Conservation (phyloP, 805 yeast species). For the Suhomyces sp. region DNA sequence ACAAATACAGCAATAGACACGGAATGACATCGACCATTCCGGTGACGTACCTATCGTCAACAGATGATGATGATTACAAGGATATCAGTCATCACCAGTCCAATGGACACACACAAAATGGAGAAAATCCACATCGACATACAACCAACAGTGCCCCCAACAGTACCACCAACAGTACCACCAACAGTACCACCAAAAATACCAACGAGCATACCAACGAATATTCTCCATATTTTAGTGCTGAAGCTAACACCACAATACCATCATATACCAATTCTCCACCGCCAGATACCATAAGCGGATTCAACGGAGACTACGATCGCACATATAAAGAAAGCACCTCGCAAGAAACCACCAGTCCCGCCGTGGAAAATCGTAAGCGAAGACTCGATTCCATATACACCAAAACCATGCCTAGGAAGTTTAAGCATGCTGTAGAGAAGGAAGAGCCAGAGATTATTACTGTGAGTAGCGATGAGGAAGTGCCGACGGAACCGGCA, state of each 20-base stretch:
- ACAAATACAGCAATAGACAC: background rate
- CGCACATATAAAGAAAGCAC: background rate
- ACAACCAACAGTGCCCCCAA: background rate
- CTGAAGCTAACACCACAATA: background rate
- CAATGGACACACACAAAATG: background rate
- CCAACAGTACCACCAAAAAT: background rate
- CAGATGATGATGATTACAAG: conserved; percentile 4
- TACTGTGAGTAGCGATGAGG: background rate
- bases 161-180: too few relatives aligned
- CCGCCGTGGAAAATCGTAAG: background rate
- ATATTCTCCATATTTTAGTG: too few relatives aligned
- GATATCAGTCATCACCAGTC: too few relatives aligned
- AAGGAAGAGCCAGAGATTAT: background rate
- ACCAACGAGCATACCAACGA: background rate
- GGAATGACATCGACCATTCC: background rate
- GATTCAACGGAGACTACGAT: background rate
- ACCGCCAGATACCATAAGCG: background rate
- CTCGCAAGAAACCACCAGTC: background rate
- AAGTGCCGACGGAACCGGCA: background rate
- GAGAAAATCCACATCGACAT: background rate
- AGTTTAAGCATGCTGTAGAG: background rate
- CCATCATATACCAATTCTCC: background rate
- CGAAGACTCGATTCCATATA: background rate
- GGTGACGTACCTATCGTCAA: conserved; percentile 3
- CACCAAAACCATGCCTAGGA: background rate